Conservation (phyloP, 2,329 filamentous ascomycete genomes). For the Xylariaceae sp. region DNA sequence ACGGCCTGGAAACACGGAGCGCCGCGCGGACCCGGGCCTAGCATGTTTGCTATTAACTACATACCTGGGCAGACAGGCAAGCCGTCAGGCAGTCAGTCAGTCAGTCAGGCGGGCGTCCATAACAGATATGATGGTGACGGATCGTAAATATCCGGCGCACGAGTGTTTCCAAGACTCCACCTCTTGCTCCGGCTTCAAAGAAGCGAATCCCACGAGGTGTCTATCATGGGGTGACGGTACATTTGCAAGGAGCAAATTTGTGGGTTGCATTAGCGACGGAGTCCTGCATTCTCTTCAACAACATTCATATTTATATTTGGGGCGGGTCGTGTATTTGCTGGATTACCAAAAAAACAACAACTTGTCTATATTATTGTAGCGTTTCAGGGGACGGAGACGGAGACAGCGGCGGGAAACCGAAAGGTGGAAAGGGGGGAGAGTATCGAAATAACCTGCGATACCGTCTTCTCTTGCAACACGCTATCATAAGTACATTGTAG, state of each 20-base stretch:
- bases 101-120: conserved; percentile 6
- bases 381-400: not conserved
- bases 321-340: conserved; percentile 2
- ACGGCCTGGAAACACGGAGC: conserved; percentile 21
- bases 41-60: conserved; percentile 6
- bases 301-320: not conserved
- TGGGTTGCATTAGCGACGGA: conserved; percentile 18
- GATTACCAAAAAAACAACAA: not conserved
- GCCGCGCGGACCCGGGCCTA: conserved; percentile 25
- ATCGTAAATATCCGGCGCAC: not conserved
- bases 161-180: not conserved
- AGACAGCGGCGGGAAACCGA: no score
- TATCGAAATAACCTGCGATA: not conserved
- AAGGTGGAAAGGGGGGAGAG: not conserved
- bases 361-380: not conserved
- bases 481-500: not conserved
- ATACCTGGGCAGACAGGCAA: no score
- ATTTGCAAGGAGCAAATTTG: conserved; percentile 3
- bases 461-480: not conserved
- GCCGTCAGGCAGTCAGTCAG: no score
- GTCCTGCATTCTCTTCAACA: conserved; percentile 8
- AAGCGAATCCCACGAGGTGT: not conserved
- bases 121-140: not conserved
- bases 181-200: not conserved
- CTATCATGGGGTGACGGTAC: conserved; percentile 5